Evolutionary conservation across 1,139 yeast genomes (phyloP).

Genomic region (Arxiozyma heterogenica): DNA sequence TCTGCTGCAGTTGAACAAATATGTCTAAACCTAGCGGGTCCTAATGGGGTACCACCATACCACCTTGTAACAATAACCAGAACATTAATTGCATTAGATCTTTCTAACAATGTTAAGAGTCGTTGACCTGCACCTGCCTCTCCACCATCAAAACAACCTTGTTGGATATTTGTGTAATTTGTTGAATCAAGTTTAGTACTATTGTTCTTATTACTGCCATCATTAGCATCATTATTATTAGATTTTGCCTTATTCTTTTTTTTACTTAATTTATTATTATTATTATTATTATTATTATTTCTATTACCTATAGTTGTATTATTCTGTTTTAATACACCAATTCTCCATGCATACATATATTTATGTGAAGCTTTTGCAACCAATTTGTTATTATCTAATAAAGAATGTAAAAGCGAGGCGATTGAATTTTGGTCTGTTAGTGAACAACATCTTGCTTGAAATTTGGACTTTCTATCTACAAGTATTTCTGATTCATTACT

Average conservation of each 20-base stretch:
- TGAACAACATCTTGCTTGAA: conserved; percentile 48
- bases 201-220: background rate
- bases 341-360: conserved; percentile 61
- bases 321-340: conserved; percentile 26
- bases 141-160: conserved; percentile 54
- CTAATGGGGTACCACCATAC: conserved; percentile 65
- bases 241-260: conserved; percentile 7
- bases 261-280: conserved; percentile 1
- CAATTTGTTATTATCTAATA: conserved; percentile 38
- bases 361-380: conserved; percentile 53
- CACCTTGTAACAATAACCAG: conserved; percentile 59
- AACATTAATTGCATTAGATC: conserved; percentile 41
- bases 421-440: conserved; percentile 36
- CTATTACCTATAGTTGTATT: background rate
- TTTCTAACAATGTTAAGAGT: conserved; percentile 42
- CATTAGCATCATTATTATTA: conserved; percentile 8
- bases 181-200: background rate
- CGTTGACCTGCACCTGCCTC: conserved; percentile 59
- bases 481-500: conserved; percentile 35
- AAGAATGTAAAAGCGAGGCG: conserved; percentile 32
- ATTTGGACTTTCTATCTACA: conserved; percentile 46
- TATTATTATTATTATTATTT: background rate
- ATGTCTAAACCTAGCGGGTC: conserved; percentile 55
- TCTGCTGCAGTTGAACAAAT: conserved; percentile 47
- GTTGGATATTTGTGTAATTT: conserved; percentile 33